Conservation (phyloP, 768 basidiomycete genomes). For the Termitomyces bulborhizus region DNA sequence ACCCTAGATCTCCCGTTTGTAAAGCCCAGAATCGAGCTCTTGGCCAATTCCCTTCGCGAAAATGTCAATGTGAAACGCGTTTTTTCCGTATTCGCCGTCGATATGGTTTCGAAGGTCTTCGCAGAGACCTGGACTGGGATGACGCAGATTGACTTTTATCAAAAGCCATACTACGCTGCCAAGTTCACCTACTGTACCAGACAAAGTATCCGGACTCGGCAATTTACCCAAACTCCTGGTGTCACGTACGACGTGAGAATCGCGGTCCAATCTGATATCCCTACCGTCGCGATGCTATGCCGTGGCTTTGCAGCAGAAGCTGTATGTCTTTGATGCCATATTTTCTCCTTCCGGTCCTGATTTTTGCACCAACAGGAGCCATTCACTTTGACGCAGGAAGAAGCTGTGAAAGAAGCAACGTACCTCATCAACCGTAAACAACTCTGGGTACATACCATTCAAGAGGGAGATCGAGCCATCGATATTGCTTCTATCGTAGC, state of each 20-base stretch:
- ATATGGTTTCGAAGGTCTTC: constrained; percentile 3
- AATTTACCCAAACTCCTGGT: constrained; percentile 2
- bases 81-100: constrained; percentile 7
- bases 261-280: constrained; percentile 1
- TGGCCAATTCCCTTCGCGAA: neutral
- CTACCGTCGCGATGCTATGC: constrained; percentile 1
- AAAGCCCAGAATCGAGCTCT: neutral
- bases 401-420: constrained; percentile 2
- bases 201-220: constrained; percentile 1
- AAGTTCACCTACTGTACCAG: constrained; percentile 8
- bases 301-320: constrained; percentile 9
- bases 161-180: constrained; percentile 7
- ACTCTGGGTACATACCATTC: constrained; percentile 6
- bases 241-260: constrained; percentile 7
- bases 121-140: constrained; percentile 1
- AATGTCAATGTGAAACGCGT: constrained; percentile 3
- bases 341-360: neutral
- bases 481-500: constrained; percentile 9
- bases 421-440: constrained; percentile 1
- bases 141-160: neutral
- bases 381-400: constrained; percentile 3
- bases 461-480: neutral
- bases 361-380: neutral
- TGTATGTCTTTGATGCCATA: neutral
- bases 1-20: neutral